These are phyloP conservation scores for Salicornia ramosissima DNA, from an alignment of 148 eudicot species.

Conservation along the genomic window DNA sequence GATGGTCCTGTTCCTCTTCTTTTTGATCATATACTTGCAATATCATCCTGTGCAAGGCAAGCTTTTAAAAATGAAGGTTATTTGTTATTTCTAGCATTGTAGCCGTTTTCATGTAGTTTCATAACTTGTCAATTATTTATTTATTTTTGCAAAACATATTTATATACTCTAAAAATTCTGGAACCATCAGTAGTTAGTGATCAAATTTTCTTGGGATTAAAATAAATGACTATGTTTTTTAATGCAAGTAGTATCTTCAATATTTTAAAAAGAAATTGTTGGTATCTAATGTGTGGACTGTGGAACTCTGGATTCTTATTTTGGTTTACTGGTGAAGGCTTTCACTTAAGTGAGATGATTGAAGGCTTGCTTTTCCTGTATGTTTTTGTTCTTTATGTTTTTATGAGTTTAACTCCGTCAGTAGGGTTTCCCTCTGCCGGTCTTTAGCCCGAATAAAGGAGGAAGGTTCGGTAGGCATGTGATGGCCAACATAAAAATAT, in stretches of 20 bases:
- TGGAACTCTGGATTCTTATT: no score
- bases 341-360: background rate
- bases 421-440: no score
- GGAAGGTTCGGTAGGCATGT: no score
- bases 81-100: slow-evolving; percentile 24
- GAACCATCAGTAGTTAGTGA: background rate
- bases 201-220: no score
- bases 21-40: slow-evolving; percentile 98
- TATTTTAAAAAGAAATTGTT: background rate
- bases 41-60: slow-evolving; percentile 93
- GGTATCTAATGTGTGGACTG: background rate
- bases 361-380: background rate
- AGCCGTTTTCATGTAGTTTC: slow-evolving; percentile 7
- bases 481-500: no score
- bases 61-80: slow-evolving; percentile 89
- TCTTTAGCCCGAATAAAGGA: no score
- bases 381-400: background rate
- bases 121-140: background rate
- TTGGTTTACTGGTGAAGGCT: background rate
- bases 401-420: slow-evolving; percentile 9
- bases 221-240: no score
- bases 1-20: slow-evolving; percentile 97
- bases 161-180: background rate
- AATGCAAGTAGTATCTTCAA: background rate
- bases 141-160: background rate